Conservation (phyloP, 306 rosid species). For the Luffa acutangula region DNA sequence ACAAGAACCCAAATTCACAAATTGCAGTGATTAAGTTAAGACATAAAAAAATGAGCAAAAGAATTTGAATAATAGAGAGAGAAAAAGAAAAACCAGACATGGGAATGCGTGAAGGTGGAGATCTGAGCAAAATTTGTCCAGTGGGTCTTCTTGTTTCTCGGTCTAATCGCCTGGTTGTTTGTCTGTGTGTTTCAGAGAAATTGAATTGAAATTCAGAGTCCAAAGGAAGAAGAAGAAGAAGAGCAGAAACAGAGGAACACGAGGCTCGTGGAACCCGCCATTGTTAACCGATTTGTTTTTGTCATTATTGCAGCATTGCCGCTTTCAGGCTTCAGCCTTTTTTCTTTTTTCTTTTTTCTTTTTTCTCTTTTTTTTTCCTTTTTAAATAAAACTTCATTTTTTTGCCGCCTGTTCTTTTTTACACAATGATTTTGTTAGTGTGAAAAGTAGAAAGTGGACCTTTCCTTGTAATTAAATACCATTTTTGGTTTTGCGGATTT, state of each 20-base stretch:
- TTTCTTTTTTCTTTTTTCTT: neutral
- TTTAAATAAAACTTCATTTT: neutral
- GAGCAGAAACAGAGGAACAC: neutral
- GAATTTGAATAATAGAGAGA: neutral
- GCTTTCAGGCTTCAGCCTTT: conserved; percentile 8
- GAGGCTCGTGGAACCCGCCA: conserved; percentile 48
- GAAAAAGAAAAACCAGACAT: conserved; percentile 14
- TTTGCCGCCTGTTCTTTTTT: neutral
- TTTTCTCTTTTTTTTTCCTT: neutral
- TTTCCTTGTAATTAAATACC: neutral
- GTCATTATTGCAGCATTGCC: conserved; percentile 30
- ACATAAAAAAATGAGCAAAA: neutral
- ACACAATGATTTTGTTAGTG: neutral
- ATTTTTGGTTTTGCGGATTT: neutral
- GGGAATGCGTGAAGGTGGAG: conserved; percentile 57
- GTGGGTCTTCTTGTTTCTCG: neutral
- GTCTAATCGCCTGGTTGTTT: neutral
- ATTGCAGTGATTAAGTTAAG: neutral
- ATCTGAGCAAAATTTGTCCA: conserved; percentile 14
- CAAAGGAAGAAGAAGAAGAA: neutral
- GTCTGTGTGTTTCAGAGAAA: conserved; percentile 4
- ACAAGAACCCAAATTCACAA: neutral
- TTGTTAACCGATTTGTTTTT: conserved; percentile 24
- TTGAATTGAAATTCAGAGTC: neutral
- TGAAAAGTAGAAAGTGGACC: neutral